Evolutionary conservation across 352 stramenopile genomes (phyloP), one percentile per base, ranked within the genome.

Genomic region (Phytophthora nicotianae): DNA sequence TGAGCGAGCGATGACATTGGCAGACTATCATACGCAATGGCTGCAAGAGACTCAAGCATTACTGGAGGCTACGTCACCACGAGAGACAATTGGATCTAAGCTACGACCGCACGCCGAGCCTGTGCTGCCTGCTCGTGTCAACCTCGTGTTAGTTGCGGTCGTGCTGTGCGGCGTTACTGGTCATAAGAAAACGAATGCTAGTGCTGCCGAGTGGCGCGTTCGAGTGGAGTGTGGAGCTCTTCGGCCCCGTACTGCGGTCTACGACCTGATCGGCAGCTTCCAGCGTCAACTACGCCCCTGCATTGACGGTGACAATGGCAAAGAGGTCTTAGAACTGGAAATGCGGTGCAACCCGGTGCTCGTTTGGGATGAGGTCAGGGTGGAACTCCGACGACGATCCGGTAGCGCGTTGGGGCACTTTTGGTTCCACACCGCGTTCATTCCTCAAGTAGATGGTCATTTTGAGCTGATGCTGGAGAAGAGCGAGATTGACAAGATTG

Each of bases 371-470:
- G 83, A 92, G 65, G 70, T 88, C 16, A 79, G 76, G 46, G 66
- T 92, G 41, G 47, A 66, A 38, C 59, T 92, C 13, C 74, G 77
- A 23, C 68, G 76, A 26, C 76, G 79, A 19, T 59, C 68, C 9
- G 75, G 77, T 17, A 54, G 54, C 6, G 72, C 72, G 4, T 50
- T 92, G 16, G 83, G 83, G 2, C 71, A 92, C 51, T 84, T 90
- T 65, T 92, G 83, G 83, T 88, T 92, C 64, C 83, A 92, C 68
- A 88, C 83, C 8, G 64, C 83, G n/a, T 92, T 92, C 32, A 51
- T 92, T 17, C 35, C 52, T 11, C 54, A 53, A n/a, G 62, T 63
- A 6, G 23, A 42, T 9, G 68, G 55, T 16, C 35, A 62, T 16
- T 48, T 74, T 37, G 68, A 81, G 62, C 57, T 92, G 11, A 42